Conservation (phyloP, 2,329 filamentous ascomycete species). For the Aurifilum marmelostoma region DNA sequence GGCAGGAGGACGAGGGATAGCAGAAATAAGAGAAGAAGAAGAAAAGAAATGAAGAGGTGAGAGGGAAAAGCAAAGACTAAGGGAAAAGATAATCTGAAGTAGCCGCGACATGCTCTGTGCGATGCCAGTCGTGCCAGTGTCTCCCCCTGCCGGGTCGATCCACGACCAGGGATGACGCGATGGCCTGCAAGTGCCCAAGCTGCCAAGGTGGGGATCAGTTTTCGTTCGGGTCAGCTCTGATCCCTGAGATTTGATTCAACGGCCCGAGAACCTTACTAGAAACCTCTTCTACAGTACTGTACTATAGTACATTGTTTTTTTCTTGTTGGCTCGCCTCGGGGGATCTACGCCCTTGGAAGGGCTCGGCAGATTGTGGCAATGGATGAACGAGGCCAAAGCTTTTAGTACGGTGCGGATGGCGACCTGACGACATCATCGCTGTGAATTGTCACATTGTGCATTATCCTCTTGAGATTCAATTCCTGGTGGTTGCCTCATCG, state of each 20-base stretch:
- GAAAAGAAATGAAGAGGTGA: neutral
- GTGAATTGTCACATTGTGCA: neutral
- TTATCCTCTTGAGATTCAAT: neutral
- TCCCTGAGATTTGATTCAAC: conserved; percentile 20
- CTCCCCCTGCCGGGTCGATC: conserved; percentile 13
- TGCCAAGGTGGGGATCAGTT: neutral
- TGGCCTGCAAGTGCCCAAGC: conserved; percentile 3
- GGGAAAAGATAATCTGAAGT: conserved; percentile 3
- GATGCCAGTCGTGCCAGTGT: neutral
- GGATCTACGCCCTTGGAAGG: neutral
- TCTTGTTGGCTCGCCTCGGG: neutral
- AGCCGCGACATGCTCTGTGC: conserved; percentile 25
- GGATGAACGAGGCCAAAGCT: neutral
- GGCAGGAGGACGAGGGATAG: neutral
- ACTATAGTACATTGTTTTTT: neutral
- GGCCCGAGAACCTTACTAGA: conserved; percentile 7
- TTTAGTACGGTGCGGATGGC: neutral
- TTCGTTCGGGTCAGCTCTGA: conserved; percentile 1
- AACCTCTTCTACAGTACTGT: neutral
- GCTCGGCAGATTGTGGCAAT: conserved; percentile 11
- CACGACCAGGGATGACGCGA: conserved; percentile 20
- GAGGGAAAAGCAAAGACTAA: neutral
- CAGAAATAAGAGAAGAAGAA: neutral
- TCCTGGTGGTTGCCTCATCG: neutral
- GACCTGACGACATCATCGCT: neutral